phyloP scores from a whole-genome alignment of 2,329 filamentous ascomycete species.

The Paecilomyces fulvus region DNA sequence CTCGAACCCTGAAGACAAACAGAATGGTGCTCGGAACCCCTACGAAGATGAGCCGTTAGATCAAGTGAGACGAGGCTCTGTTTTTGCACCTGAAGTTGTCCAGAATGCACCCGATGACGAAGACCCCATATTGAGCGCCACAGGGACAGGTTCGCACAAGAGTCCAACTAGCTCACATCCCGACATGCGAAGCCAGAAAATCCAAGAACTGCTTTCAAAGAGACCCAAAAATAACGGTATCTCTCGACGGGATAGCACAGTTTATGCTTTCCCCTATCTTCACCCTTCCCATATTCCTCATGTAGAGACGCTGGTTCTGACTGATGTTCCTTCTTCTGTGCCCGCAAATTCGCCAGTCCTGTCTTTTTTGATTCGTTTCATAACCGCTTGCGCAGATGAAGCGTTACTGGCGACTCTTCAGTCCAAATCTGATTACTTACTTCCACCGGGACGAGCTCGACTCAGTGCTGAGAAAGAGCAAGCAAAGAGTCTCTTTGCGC shows the following conservation, averaged over 20 bases:
- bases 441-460: conserved; percentile 49
- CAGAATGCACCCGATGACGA: conserved; percentile 12
- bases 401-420: conserved; percentile 43
- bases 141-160: conserved; percentile 4
- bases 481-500: conserved; percentile 45
- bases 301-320: conserved; percentile 48
- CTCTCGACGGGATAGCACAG: conserved; percentile 19
- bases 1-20: background rate
- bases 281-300: conserved; percentile 50
- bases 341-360: conserved; percentile 34
- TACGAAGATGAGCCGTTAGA: conserved; percentile 24
- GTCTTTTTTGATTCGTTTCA: conserved; percentile 43
- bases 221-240: conserved; percentile 24
- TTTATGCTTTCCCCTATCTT: conserved; percentile 27
- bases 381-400: conserved; percentile 50
- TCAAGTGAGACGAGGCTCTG: conserved; percentile 31
- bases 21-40: background rate
- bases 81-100: conserved; percentile 40
- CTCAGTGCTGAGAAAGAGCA: conserved; percentile 41
- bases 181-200: conserved; percentile 20
- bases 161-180: conserved; percentile 13
- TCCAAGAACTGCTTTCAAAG: conserved; percentile 31
- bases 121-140: conserved; percentile 9
- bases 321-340: conserved; percentile 44
- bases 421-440: conserved; percentile 48